phyloP scores from a whole-genome alignment of 108 stramenopile species.

The Cyclotella choctawhatcheeana region DNA sequence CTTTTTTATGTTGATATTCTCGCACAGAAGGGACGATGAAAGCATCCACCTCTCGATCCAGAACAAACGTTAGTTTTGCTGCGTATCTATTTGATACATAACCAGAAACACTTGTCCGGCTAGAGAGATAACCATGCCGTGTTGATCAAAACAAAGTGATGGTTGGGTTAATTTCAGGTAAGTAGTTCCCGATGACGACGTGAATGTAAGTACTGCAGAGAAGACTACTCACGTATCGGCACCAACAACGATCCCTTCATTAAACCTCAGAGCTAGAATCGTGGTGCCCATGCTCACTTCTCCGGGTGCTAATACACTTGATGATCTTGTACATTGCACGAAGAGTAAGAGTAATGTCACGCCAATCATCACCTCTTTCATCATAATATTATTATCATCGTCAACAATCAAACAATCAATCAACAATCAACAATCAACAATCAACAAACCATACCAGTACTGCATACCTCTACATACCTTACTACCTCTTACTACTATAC shows the following conservation, averaged over 20 bases:
- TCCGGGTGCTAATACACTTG: conserved; percentile 1
- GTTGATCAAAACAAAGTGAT: too few species aligned
- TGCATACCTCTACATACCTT: too few species aligned
- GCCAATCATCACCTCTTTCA: too few species aligned
- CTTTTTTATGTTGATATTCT: not conserved
- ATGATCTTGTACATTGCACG: conserved; percentile 5
- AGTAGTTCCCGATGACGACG: too few species aligned
- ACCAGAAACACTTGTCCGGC: conserved; percentile 66
- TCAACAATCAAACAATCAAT: too few species aligned
- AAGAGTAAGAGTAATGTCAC: too few species aligned
- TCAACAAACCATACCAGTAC: too few species aligned
- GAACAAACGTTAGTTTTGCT: conserved; percentile 66
- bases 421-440: too few species aligned
- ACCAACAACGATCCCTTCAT: conserved; percentile 69
- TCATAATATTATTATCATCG: too few species aligned
- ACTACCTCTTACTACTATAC: too few species aligned
- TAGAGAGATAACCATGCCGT: too few species aligned
- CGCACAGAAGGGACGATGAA: conserved; percentile 13
- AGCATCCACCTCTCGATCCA: conserved; percentile 49
- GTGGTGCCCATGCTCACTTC: conserved; percentile 84
- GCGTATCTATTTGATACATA: conserved; percentile 85
- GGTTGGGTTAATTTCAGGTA: too few species aligned
- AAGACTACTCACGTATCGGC: conserved; percentile 60
- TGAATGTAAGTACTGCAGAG: not conserved
- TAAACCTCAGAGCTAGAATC: conserved; percentile 71